A percentile compares a stretch with the other conserved stretches of the same genome.
Evolutionary conservation across 169 alveolate genomes (phyloP).

Genomic region (Plasmodium vivax): DNA sequence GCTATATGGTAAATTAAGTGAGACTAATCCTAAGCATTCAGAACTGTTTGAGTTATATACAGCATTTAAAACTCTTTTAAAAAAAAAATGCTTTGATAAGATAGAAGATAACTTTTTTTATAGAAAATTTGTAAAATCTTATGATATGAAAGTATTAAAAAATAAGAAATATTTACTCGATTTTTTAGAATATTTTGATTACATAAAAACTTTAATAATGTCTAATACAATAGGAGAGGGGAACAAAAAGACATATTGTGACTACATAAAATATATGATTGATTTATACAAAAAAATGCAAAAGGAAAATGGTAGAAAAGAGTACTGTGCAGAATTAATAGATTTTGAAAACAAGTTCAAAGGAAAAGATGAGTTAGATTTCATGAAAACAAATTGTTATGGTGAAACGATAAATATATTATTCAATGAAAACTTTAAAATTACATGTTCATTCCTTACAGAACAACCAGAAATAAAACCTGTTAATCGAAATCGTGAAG

Average conservation of each 20-base stretch:
- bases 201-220: not conserved
- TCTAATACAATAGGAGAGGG: not conserved
- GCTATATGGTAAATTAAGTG: not conserved
- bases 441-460: not conserved
- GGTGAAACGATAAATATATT: not conserved
- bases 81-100: not conserved
- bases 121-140: not conserved
- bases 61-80: not conserved
- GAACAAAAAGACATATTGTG: not conserved
- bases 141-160: not conserved
- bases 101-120: not conserved
- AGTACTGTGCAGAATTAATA: not conserved
- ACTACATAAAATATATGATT: not conserved
- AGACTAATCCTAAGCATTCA: not conserved
- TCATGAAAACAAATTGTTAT: not conserved
- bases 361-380: not conserved
- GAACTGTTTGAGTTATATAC: not conserved
- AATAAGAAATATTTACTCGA: not conserved
- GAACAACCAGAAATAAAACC: not conserved
- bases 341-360: not conserved
- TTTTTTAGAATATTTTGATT: not conserved
- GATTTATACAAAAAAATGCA: not conserved
- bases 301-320: not conserved
- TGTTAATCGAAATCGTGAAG: not conserved
- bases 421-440: not conserved